Evolutionary conservation across 139 green algal genomes (phyloP), one percentile per base, ranked within the genome.

Genomic region (Asterochloris sp.): DNA sequence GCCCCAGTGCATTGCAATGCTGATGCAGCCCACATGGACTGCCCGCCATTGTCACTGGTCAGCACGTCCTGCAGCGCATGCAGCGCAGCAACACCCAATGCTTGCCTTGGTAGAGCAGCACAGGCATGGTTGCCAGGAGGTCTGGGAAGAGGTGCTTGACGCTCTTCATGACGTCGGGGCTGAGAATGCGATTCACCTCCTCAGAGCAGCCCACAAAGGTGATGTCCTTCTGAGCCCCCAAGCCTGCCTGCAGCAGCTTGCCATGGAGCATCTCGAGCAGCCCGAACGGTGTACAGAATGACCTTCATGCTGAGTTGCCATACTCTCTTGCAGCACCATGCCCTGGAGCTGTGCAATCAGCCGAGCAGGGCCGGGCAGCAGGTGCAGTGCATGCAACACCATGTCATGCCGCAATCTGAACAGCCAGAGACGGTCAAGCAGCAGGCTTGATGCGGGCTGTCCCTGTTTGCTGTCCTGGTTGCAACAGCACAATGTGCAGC

Each of bases 31-130:
- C 19, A 54, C n/a, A 12, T 21, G 19, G 2, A 19, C n/a, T 77
- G 71, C 15, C 4, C 8, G 21, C n/a, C 9, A 2, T 77, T 19
- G 19, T 11, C 71, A 47, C 14, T 77, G 71, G n/a, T 29, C 19
- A 2, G 17, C 14, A 29, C n/a, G n/a, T 6, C 17, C 19, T 24
- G n/a, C 21, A 85, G 63, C 38, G 12, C 24, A 73, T 74, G 73
- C 81, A 66, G 74, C 74, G 12, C 26, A 47, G 29, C 29, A 17
- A 23, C 14, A 13, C 27, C 12, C 62, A n/a, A 8, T 71, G 54
- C 21, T 14, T 0, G 89, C 90, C 88, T 78, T 93, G 88, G 80
- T 95, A 95, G 28, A 95, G 84, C 69, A 95, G 90, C 27, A 95
- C 26, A 15, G 89, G 91, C 23, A 93, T 38, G 23, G 69, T 61